A percentile compares a stretch with the other conserved stretches of the same genome.
These are phyloP conservation scores for Suhomyces guaymorum DNA, from an alignment of 1,139 yeast genomes.

Conservation along the genomic window DNA sequence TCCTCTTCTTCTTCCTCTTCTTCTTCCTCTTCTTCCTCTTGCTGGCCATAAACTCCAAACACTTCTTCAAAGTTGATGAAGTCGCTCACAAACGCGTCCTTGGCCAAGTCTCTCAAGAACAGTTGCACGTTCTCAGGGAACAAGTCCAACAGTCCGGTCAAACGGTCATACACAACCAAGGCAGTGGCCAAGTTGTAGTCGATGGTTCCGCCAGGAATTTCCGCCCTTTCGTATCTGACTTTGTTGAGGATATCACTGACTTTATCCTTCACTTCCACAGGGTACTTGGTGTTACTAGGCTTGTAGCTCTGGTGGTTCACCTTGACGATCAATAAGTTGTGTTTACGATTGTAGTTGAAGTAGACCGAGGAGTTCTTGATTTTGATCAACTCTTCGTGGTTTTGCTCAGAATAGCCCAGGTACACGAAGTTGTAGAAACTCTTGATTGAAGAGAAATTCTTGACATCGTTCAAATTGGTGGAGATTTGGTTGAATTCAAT, in stretches of 20 bases:
- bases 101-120: conserved; percentile 24
- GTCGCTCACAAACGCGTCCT: conserved; percentile 35
- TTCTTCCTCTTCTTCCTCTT: conserved; percentile 14
- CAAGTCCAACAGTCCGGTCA: conserved; percentile 20
- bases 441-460: conserved; percentile 29
- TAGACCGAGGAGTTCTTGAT: conserved; percentile 31
- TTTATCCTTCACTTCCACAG: conserved; percentile 15
- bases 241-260: conserved; percentile 19
- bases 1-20: conserved; percentile 14
- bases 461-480: conserved; percentile 32
- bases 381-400: conserved; percentile 9
- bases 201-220: conserved; percentile 15
- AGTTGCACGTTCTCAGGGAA: conserved; percentile 24
- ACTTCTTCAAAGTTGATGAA: conserved; percentile 31
- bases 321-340: conserved; percentile 31
- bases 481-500: conserved; percentile 35
- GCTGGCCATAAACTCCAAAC: conserved; percentile 12
- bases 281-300: conserved; percentile 19
- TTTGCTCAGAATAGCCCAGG: conserved; percentile 8
- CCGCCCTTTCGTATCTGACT: conserved; percentile 19
- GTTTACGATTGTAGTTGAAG: conserved; percentile 28
- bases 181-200: conserved; percentile 30
- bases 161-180: conserved; percentile 28
- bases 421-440: conserved; percentile 22
- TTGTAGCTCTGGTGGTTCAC: conserved; percentile 25